These are phyloP conservation scores for Sporothrix pallida DNA, from an alignment of 2,329 filamentous ascomycete genomes.

Conservation along the genomic window DNA sequence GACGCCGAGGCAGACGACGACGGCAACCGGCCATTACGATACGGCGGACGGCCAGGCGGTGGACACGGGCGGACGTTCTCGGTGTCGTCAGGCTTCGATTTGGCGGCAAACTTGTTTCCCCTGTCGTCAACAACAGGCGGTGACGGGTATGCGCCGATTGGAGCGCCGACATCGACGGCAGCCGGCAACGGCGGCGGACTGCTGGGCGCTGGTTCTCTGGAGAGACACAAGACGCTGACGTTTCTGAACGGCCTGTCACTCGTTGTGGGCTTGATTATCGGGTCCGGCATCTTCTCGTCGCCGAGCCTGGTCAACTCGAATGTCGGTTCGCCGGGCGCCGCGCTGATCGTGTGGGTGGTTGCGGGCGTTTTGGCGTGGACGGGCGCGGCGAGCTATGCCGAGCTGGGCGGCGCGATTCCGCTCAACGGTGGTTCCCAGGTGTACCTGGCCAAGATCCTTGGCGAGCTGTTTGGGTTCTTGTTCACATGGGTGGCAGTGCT, in stretches of 20 bases:
- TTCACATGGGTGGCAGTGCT: conserved; percentile 97
- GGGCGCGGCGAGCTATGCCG: conserved; percentile 71
- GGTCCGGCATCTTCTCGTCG: conserved; percentile 70
- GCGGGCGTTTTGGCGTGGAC: conserved; percentile 69
- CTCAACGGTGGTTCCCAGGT: conserved; percentile 93
- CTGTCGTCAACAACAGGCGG: conserved; percentile 75
- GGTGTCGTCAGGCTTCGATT: conserved; percentile 92
- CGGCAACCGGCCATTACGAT: conserved; percentile 55
- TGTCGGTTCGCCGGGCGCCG: conserved; percentile 64
- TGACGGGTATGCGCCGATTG: conserved; percentile 82
- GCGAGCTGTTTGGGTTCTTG: conserved; percentile 88
- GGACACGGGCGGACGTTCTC: conserved; percentile 76
- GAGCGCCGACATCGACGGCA: conserved; percentile 68
- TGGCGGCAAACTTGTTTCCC: conserved; percentile 90
- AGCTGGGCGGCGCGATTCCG: conserved; percentile 93
- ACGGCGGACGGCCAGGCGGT: conserved; percentile 41
- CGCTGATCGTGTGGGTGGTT: conserved; percentile 65
- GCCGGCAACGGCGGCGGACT: conserved; percentile 59
- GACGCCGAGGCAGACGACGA: conserved; percentile 43
- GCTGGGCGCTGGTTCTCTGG: conserved; percentile 77
- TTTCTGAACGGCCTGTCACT: conserved; percentile 92
- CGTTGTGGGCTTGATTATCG: conserved; percentile 91
- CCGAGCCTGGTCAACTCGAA: conserved; percentile 68
- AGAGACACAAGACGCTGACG: conserved; percentile 94
- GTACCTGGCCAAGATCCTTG: conserved; percentile 95